phyloP scores from a whole-genome alignment of 2,329 filamentous ascomycete genomes.

The Plectosphaerella plurivora region DNA sequence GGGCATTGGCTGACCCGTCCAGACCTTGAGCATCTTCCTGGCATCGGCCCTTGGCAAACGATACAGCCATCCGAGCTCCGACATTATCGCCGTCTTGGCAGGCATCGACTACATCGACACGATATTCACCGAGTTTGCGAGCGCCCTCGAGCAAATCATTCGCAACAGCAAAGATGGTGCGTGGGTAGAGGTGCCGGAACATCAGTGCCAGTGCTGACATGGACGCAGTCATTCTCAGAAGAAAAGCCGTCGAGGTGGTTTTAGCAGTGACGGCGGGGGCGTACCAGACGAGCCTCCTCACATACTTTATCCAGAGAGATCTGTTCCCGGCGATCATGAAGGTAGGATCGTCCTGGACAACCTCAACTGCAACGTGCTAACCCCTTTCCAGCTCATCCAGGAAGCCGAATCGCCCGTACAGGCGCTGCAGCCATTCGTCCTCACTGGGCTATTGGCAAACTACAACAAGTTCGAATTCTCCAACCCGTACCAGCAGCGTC shows the following conservation, averaged over 20 bases:
- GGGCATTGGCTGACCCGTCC: conserved; percentile 4
- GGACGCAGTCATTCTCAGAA: conserved; percentile 63
- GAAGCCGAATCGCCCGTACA: conserved; percentile 63
- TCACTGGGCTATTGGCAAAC: conserved; percentile 85
- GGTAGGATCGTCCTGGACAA: conserved; percentile 41
- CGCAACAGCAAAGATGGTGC: conserved; percentile 67
- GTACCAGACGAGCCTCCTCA: conserved; percentile 89
- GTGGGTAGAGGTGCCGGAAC: conserved; percentile 22
- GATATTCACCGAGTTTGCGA: conserved; percentile 84
- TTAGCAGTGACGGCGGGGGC: conserved; percentile 87
- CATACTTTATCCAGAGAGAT: conserved; percentile 92
- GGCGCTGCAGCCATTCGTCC: conserved; percentile 70
- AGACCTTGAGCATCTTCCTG: conserved; percentile 90
- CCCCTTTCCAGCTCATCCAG: conserved; percentile 66
- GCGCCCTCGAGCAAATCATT: conserved; percentile 76
- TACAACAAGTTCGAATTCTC: conserved; percentile 99
- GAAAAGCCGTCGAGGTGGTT: conserved; percentile 76
- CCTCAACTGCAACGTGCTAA: background rate
- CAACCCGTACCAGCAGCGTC: conserved; percentile 87
- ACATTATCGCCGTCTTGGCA: conserved; percentile 85
- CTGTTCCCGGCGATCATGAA: conserved; percentile 94
- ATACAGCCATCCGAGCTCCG: conserved; percentile 92
- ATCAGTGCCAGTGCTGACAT: conserved; percentile 17
- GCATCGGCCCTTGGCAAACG: conserved; percentile 78
- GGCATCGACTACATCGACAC: conserved; percentile 85